Conservation (phyloP, 2,329 filamentous ascomycete species). For the Fusarium anthophilum region DNA sequence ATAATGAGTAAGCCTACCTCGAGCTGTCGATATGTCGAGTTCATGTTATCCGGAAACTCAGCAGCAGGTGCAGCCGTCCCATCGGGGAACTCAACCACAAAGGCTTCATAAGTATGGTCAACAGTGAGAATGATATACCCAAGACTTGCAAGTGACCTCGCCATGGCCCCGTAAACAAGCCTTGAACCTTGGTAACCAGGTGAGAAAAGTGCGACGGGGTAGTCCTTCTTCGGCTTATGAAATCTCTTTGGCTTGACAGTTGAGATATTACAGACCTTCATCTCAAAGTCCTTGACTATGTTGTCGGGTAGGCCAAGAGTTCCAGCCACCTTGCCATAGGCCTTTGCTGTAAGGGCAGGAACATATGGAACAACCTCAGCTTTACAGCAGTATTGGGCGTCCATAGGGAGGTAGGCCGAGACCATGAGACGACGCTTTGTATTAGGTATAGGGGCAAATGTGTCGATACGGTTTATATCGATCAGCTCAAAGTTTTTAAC, state of each 20-base stretch:
- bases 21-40: not conserved
- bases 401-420: slow-evolving; percentile 21
- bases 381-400: not conserved
- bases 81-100: slow-evolving; percentile 56
- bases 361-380: not conserved
- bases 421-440: slow-evolving; percentile 14
- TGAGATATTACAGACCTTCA: slow-evolving; percentile 23
- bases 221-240: not conserved
- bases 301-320: not conserved
- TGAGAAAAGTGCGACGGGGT: slow-evolving; percentile 48
- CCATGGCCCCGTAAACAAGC: slow-evolving; percentile 53
- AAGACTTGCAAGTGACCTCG: slow-evolving; percentile 54
- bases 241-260: not conserved
- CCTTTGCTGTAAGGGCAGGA: not conserved
- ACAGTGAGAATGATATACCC: slow-evolving; percentile 57
- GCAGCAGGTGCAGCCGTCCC: slow-evolving; percentile 40
- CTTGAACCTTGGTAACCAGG: slow-evolving; percentile 55
- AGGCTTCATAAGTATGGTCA: slow-evolving; percentile 58
- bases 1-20: not conserved
- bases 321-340: not conserved
- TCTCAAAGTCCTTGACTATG: not conserved
- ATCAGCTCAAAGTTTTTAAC: slow-evolving; percentile 9
- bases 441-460: slow-evolving; percentile 3
- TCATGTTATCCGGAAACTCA: not conserved
- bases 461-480: slow-evolving; percentile 7